phyloP scores from a whole-genome alignment of 2,329 filamentous ascomycete genomes.

The Emericellopsis cladophorae region DNA sequence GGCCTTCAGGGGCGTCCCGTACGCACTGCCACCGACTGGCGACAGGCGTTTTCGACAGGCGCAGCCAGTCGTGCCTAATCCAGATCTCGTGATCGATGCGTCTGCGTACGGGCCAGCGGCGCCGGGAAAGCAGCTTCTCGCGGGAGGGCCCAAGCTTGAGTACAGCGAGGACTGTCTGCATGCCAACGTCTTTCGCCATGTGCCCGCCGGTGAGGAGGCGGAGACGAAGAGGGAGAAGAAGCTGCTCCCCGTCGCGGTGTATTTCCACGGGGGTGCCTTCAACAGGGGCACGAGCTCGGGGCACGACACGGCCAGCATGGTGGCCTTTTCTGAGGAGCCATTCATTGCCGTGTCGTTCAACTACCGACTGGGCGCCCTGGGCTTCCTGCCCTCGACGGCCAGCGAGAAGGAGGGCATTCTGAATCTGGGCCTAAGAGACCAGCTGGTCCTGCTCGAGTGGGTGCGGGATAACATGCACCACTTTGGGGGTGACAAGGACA shows the following conservation, averaged over 20 bases:
- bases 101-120: slow-evolving; percentile 21
- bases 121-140: slow-evolving; percentile 10
- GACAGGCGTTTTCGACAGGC: slow-evolving; percentile 30
- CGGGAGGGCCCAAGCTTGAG: slow-evolving; percentile 9
- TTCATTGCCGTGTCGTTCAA: slow-evolving; percentile 23
- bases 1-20: slow-evolving; percentile 34
- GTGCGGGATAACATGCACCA: slow-evolving; percentile 27
- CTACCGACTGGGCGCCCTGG: slow-evolving; percentile 23
- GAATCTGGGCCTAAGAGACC: slow-evolving; percentile 32
- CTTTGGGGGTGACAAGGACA: slow-evolving; percentile 34
- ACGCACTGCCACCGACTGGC: slow-evolving; percentile 30
- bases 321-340: slow-evolving; percentile 1
- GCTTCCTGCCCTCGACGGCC: slow-evolving; percentile 11
- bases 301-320: slow-evolving; percentile 11
- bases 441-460: slow-evolving; percentile 30
- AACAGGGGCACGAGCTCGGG: slow-evolving; percentile 15
- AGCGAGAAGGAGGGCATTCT: slow-evolving; percentile 1
- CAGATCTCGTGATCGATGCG: slow-evolving; percentile 16
- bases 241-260: slow-evolving; percentile 33
- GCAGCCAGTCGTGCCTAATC: slow-evolving; percentile 11
- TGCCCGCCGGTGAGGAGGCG: neutral
- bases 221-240: slow-evolving; percentile 4
- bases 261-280: slow-evolving; percentile 37
- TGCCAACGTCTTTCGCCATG: slow-evolving; percentile 35
- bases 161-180: slow-evolving; percentile 41